phyloP scores from a whole-genome alignment of 139 green algal genomes.

The Chlamydomonas sphaeroides region DNA sequence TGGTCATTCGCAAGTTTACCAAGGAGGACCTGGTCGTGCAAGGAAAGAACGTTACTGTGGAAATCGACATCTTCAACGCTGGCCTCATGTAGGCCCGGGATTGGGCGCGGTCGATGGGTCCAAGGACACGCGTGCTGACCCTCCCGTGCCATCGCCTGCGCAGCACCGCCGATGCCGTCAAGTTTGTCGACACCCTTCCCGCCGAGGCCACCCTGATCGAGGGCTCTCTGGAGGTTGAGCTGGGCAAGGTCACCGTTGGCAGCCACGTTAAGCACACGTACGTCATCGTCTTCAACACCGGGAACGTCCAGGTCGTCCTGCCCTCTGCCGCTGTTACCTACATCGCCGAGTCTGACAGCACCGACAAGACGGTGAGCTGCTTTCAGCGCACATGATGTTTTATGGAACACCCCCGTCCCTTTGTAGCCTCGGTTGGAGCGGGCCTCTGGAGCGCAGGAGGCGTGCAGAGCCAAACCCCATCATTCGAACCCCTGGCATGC shows the following conservation, averaged over 20 bases:
- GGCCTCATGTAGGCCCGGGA: conserved; percentile 46
- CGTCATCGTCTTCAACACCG: conserved; percentile 45
- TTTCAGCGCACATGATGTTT: too few relatives aligned
- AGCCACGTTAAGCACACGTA: conserved; percentile 49
- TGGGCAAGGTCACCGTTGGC: conserved; percentile 48
- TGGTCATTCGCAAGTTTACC: conserved; percentile 53
- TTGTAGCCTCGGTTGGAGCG: too few relatives aligned
- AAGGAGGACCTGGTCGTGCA: conserved; percentile 57
- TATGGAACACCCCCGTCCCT: too few relatives aligned
- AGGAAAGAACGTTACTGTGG: conserved; percentile 54
- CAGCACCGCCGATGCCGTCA: conserved; percentile 50
- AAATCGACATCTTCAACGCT: conserved; percentile 54
- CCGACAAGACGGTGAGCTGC: conserved; percentile 31
- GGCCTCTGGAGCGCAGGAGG: too few relatives aligned
- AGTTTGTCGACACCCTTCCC: conserved; percentile 28
- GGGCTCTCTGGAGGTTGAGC: conserved; percentile 3
- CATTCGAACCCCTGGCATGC: too few relatives aligned
- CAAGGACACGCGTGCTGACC: too few relatives aligned
- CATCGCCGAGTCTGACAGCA: conserved; percentile 41
- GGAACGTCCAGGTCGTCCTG: conserved; percentile 23
- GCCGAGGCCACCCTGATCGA: conserved; percentile 45
- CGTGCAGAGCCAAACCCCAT: too few relatives aligned
- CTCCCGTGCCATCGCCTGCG: neutral
- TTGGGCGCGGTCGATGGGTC: too few relatives aligned
- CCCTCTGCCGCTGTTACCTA: conserved; percentile 45